Evolutionary conservation across 331 rosid species (phyloP), one percentile per base, ranked within the genome.

Genomic region (Quercus phellos): DNA sequence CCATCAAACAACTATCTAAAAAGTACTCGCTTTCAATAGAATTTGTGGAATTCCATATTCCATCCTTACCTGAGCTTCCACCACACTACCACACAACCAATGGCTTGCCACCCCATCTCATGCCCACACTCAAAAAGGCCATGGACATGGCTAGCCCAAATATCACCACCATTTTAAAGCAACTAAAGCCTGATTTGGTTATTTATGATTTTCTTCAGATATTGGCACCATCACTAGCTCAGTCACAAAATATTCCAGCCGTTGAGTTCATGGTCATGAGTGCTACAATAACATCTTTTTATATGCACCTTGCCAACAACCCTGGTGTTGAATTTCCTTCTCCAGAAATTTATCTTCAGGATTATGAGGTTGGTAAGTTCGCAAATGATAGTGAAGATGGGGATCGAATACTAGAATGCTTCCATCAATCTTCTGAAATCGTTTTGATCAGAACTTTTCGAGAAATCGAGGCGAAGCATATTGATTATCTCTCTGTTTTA

Each of bases 21-120:
- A 68, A 68, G 53, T 9, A 35, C 19, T 68, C 29, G 38, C 54
- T 68, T 68, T 68, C 72, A 3, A 35, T 68, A 35, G 18, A 68
- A 19, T 54, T 74, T 13, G 55, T 79, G 18, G 84, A 83, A 22
- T 73, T 83, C 26, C 81, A 75, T 72, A 84, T 83, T 11, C 81
- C 84, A 2, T 80, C 79, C 6, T 72, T 75, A 3, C 73, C 72
- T 2, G 84, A 76, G 11, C 68, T 83, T 38, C 43, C 43, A 38
- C 43, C 43, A 38, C 43, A 38, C 43, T 38, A 7, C 43, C 43
- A 38, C 10, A 83, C 86, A 14, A 69, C 86, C 50, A 82, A 78
- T 19, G 82, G 69, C 63, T 79, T 82, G 29, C 82, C 79, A 3
- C 51, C 83, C 29, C 87, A 72, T 50, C 87, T 83, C 80, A 71